Evolutionary conservation across 345 rosid species (phyloP), one percentile per base, ranked within the genome.

Genomic region (Salix suchowensis): DNA sequence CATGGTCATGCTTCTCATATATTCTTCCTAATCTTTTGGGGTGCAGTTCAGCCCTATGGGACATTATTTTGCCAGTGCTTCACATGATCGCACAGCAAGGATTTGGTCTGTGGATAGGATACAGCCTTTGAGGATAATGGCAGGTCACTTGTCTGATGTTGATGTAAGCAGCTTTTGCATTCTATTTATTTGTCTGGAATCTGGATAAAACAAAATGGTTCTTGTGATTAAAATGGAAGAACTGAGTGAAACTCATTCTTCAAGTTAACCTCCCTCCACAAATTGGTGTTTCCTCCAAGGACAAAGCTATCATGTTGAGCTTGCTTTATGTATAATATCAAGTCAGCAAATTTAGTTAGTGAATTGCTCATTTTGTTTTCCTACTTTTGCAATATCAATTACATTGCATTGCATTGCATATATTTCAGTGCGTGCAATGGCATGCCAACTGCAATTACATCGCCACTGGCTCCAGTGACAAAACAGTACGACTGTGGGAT

Each of bases 101-200:
- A 85, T 96, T 77, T 96, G 99, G 97, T 87, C 98, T 19, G 88
- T 96, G 97, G 98, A 94, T 73, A 88, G 92, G 88, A 84, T 91
- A 80, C 98, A 90, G 79, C 98, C 98, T 79, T 80, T 94, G 81
- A 88, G 99, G 72, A 91, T 94, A 83, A 86, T 92, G 96, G 99
- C 97, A 70, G 98, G 99, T 74, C 99, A 96, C 87, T 82, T 96
- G 71, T 96, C 97, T 76, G 99, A 96, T 86, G 98, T 94, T 68
- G 98, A 94, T 81, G 99, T 92, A 81, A 88, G 98, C 78, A 55
- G 19, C 62, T 70, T 65, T 58, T 6, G 9, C 46, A 65, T 74
- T 77, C 62, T 8, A 8, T 58, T 58, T n/a, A 55, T 10, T 58
- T 23, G 28, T 23, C 14, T 58, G 62, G 62, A 44, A 58, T n/a